These are phyloP conservation scores for Fusarium guadeloupense DNA, from an alignment of 2,329 filamentous ascomycete genomes.

Conservation along the genomic window DNA sequence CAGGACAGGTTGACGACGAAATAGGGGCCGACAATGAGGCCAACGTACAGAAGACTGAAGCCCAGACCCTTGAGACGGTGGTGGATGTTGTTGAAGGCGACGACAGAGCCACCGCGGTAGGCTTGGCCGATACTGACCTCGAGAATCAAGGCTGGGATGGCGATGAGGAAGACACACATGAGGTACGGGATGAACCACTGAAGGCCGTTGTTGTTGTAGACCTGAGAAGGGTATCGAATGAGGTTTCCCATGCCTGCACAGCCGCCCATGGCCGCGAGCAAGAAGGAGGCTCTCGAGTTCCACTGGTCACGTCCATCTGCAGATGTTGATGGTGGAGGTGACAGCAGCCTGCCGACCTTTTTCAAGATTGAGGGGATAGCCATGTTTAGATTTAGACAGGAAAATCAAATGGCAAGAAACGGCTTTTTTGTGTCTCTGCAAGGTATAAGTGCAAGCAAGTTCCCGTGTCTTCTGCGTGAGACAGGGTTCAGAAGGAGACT, in stretches of 20 bases:
- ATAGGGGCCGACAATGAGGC: constrained; percentile 65
- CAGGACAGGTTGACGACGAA: constrained; percentile 66
- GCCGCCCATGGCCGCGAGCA: constrained; percentile 67
- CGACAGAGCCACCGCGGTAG: constrained; percentile 64
- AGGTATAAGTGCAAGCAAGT: neutral
- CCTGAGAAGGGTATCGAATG: constrained; percentile 65
- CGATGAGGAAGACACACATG: constrained; percentile 63
- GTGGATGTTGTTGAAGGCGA: constrained; percentile 64
- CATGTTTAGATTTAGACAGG: constrained; percentile 22
- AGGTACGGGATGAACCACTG: constrained; percentile 70
- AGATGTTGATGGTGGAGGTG: constrained; percentile 49
- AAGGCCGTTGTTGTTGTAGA: constrained; percentile 68
- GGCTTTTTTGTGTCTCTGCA: neutral
- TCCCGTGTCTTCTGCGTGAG: neutral
- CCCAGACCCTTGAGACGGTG: constrained; percentile 63
- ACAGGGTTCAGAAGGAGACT: neutral
- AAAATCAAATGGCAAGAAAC: neutral
- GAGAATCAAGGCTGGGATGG: constrained; percentile 64
- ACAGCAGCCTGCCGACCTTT: constrained; percentile 47
- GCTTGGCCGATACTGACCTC: constrained; percentile 76
- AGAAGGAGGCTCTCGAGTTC: constrained; percentile 63
- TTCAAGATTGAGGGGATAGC: constrained; percentile 36
- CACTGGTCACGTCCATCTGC: constrained; percentile 61
- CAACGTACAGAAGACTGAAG: constrained; percentile 61
- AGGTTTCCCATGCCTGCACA: constrained; percentile 67